phyloP scores from a whole-genome alignment of 2,329 filamentous ascomycete species.

The Tolypocladium amazonense region DNA sequence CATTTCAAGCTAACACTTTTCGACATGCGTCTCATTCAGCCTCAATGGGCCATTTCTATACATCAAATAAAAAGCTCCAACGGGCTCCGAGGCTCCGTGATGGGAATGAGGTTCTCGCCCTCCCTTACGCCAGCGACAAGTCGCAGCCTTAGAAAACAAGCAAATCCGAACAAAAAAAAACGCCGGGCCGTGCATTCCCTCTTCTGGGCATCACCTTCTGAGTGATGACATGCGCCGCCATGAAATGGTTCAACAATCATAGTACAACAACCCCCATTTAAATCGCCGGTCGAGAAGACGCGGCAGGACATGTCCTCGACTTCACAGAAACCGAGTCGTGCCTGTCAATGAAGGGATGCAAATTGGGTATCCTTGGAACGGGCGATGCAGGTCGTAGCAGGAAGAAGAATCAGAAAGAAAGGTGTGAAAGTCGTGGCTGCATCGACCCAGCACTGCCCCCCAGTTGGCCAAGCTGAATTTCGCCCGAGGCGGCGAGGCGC shows the following conservation, averaged over 20 bases:
- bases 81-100: not conserved
- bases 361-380: conserved; percentile 2
- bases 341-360: not conserved
- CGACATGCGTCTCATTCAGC: not conserved
- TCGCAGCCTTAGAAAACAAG: not conserved
- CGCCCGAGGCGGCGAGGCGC: not conserved
- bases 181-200: conserved; percentile 14
- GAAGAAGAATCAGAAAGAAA: not conserved
- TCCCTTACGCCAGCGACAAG: not conserved
- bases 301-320: not conserved
- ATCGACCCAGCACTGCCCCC: not conserved
- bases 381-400: not conserved
- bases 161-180: conserved; percentile 10
- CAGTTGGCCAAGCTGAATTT: no score
- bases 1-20: not conserved
- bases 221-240: conserved; percentile 8
- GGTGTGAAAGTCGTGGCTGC: not conserved
- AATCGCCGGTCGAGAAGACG: not conserved
- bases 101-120: not conserved
- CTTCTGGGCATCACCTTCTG: conserved; percentile 4
- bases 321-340: not conserved
- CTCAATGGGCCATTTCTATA: not conserved
- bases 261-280: conserved; percentile 6
- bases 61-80: not conserved
- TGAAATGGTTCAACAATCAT: conserved; percentile 8